Conservation (phyloP, 805 yeast genomes). For the Candida vartiovaarae region DNA sequence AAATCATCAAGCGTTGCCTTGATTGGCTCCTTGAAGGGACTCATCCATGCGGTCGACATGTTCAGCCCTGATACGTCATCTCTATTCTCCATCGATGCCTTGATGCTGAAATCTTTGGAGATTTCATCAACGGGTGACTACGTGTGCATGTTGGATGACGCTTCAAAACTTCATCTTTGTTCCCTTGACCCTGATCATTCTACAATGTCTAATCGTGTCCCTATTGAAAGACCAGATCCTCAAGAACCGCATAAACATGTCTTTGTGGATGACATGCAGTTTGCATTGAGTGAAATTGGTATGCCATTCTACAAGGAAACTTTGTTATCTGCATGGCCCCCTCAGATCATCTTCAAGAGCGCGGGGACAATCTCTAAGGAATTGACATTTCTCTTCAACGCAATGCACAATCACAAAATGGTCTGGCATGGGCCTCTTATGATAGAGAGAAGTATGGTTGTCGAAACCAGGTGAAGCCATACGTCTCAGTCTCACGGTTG, state of each 20-base stretch:
- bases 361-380: constrained; percentile 51
- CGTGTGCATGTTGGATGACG: constrained; percentile 57
- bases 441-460: constrained; percentile 51
- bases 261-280: constrained; percentile 34
- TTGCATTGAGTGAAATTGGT: constrained; percentile 69
- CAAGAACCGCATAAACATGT: constrained; percentile 26
- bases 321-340: constrained; percentile 76
- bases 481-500: constrained; percentile 31
- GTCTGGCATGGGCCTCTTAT: constrained; percentile 41
- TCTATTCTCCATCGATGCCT: constrained; percentile 60
- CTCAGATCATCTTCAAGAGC: constrained; percentile 52
- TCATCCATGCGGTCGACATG: constrained; percentile 78
- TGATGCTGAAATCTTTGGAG: constrained; percentile 25
- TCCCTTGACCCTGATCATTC: constrained; percentile 39
- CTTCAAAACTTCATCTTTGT: constrained; percentile 50
- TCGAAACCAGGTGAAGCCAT: constrained; percentile 41
- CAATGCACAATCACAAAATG: constrained; percentile 29
- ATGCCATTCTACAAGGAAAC: constrained; percentile 79
- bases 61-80: constrained; percentile 65
- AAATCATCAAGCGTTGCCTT: constrained; percentile 70
- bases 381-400: constrained; percentile 41
- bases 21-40: constrained; percentile 71
- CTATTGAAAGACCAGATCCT: constrained; percentile 51
- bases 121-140: constrained; percentile 63
- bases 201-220: constrained; percentile 35